Evolutionary conservation across 1,284 basidiomycete genomes (phyloP).

Genomic region (Marasmius tenuissimus): DNA sequence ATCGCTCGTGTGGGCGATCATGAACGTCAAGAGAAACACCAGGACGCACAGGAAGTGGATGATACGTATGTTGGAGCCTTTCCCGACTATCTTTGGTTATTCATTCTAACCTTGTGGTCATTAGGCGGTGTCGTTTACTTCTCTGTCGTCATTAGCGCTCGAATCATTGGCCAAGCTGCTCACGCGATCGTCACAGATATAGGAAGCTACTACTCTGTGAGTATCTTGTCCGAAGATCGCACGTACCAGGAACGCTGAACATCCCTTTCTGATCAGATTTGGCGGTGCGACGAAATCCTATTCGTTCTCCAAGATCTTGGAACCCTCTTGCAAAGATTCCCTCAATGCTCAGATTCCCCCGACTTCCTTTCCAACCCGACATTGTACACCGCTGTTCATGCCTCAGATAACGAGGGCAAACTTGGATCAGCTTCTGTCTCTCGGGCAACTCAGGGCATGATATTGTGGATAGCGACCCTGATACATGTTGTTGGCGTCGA

Average conservation of each 20-base stretch:
- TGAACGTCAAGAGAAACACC: conserved; percentile 24
- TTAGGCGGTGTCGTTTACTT: conserved; percentile 25
- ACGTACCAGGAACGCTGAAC: background rate
- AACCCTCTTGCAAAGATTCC: conserved; percentile 13
- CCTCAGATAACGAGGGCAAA: conserved; percentile 11
- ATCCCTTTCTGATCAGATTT: conserved; percentile 16
- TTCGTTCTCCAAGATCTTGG: conserved; percentile 15
- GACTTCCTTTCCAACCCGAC: conserved; percentile 10
- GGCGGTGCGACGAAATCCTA: conserved; percentile 27
- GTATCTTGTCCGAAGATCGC: background rate
- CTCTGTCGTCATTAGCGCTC: conserved; percentile 17
- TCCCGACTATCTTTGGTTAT: background rate
- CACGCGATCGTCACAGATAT: conserved; percentile 21
- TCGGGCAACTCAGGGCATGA: conserved; percentile 22
- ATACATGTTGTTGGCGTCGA: conserved; percentile 24
- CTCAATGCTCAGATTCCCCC: conserved; percentile 18
- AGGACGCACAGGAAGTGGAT: conserved; percentile 28
- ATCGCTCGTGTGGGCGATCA: conserved; percentile 19
- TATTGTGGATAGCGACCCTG: conserved; percentile 24
- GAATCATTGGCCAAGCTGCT: conserved; percentile 20
- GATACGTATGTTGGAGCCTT: conserved; percentile 20
- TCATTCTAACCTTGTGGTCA: background rate
- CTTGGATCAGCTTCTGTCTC: conserved; percentile 17
- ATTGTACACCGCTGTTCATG: conserved; percentile 22
- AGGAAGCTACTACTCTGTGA: conserved; percentile 24